Evolutionary conservation across 1,139 yeast genomes (phyloP).

Genomic region (Yamadazyma conglobata): DNA sequence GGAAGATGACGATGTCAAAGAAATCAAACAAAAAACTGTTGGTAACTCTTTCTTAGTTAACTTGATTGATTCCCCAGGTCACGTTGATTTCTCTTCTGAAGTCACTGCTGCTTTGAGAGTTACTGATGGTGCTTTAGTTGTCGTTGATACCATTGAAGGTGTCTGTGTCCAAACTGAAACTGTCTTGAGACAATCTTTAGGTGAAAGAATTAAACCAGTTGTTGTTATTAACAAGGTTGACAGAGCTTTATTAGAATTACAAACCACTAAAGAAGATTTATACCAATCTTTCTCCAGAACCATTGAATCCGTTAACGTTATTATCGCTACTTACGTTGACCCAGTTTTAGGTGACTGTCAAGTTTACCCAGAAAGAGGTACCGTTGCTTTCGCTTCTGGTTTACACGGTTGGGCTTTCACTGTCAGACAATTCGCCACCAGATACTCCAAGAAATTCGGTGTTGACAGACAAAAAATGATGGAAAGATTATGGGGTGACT

Average conservation of each 20-base stretch:
- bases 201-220: constrained; percentile 99
- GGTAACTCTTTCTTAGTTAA: constrained; percentile 96
- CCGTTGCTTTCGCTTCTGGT: constrained; percentile 99
- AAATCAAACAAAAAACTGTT: constrained; percentile 89
- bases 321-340: constrained; percentile 94
- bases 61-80: constrained; percentile 99
- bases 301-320: constrained; percentile 98
- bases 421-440: constrained; percentile 96
- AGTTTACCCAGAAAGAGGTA: constrained; percentile 98
- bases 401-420: constrained; percentile 99
- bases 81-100: constrained; percentile 99
- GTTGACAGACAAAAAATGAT: constrained; percentile 97
- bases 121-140: constrained; percentile 99
- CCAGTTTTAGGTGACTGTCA: constrained; percentile 90
- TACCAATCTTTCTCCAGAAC: constrained; percentile 98
- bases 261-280: constrained; percentile 97
- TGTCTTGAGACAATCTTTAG: constrained; percentile 97
- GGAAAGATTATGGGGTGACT: constrained; percentile 99
- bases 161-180: constrained; percentile 99
- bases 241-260: constrained; percentile 98
- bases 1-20: constrained; percentile 89
- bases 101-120: constrained; percentile 99
- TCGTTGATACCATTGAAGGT: constrained; percentile 99
- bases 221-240: constrained; percentile 98
- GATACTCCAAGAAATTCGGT: constrained; percentile 99